These are phyloP conservation scores for Xylaria sp. DNA, from an alignment of 2,329 filamentous ascomycete species.

Conservation along the genomic window DNA sequence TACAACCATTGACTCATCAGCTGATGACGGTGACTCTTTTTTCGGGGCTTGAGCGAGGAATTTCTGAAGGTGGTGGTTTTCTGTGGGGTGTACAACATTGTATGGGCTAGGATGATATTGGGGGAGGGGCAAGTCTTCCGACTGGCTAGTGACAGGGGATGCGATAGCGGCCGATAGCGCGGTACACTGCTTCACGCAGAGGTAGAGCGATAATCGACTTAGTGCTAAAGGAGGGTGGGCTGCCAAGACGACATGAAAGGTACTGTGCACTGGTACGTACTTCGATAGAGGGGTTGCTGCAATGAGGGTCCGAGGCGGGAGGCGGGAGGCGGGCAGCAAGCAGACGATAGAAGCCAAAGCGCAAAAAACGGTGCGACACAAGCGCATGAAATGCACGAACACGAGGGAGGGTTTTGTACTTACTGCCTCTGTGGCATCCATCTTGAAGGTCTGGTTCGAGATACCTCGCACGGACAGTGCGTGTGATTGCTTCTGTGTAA, in stretches of 20 bases:
- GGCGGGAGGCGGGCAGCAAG: not conserved
- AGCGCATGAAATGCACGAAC: slow-evolving; percentile 14
- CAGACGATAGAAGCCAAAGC: not conserved
- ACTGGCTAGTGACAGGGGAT: slow-evolving; percentile 7
- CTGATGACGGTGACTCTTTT: slow-evolving; percentile 39
- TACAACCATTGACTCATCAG: not conserved
- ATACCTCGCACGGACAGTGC: slow-evolving; percentile 4
- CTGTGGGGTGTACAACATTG: slow-evolving; percentile 35
- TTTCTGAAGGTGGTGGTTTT: slow-evolving; percentile 35
- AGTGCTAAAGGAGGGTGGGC: not conserved
- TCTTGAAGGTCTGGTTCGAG: slow-evolving; percentile 30
- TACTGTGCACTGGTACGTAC: not conserved
- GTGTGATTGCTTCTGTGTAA: slow-evolving; percentile 1
- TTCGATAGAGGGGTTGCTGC: not conserved
- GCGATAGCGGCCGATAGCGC: slow-evolving; percentile 18
- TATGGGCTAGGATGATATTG: slow-evolving; percentile 8
- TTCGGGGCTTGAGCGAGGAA: slow-evolving; percentile 31
- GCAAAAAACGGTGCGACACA: slow-evolving; percentile 22
- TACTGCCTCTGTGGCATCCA: slow-evolving; percentile 39
- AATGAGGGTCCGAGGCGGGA: not conserved
- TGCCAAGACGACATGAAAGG: not conserved
- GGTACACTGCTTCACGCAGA: not conserved
- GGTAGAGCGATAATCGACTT: not conserved
- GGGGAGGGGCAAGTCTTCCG: slow-evolving; percentile 33
- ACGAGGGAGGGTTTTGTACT: slow-evolving; percentile 12